Evolutionary conservation across 169 alveolate species (phyloP), one percentile per base, ranked within the genome.

Genomic region (Plasmodium reichenowi): DNA sequence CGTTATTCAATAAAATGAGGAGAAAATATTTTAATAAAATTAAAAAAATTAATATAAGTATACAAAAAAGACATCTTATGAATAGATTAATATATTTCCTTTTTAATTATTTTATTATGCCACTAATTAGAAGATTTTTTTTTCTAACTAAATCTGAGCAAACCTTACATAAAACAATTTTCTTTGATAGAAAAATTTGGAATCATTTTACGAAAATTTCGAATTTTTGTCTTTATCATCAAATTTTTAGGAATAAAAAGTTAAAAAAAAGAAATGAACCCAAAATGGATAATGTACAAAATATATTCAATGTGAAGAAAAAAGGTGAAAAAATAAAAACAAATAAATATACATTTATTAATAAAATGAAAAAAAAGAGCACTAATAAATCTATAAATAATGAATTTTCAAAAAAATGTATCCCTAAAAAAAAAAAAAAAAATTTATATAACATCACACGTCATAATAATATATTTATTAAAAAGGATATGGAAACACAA

Each of bases 31-130:
- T 62, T 43, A 63, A 29, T 26, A 86, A 72, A 22, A 43, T 56
- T 20, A 86, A 86, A 62, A 86, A 86, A 72, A 86, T 64, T 45
- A 45, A 71, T 38, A 24, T 59, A 43, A 63, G 78, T 0, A 62
- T 72, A 60, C 60, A 62, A 67, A 86, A 86, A 64, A 86, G 92
- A 73, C 87, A 86, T 72, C 32, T 71, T 15, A 38, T 86, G 60
- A 72, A 62, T 47, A 86, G 92, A 67, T 20, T 86, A 47, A 72
- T 86, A 71, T 67, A 86, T 67, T 86, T 86, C 45, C 86, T 86
- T 12, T 86, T 86, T 73, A 86, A 86, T 64, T 86, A 86, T 60
- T 72, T 86, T 54, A 72, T 86, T 66, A 86, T 86, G 92, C 92
- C 92, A 1, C 17, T 86, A 59, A 86, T 62, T 24, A 56, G 87